phyloP scores from a whole-genome alignment of 768 basidiomycete species.

The Dacryopinax primogenitus region DNA sequence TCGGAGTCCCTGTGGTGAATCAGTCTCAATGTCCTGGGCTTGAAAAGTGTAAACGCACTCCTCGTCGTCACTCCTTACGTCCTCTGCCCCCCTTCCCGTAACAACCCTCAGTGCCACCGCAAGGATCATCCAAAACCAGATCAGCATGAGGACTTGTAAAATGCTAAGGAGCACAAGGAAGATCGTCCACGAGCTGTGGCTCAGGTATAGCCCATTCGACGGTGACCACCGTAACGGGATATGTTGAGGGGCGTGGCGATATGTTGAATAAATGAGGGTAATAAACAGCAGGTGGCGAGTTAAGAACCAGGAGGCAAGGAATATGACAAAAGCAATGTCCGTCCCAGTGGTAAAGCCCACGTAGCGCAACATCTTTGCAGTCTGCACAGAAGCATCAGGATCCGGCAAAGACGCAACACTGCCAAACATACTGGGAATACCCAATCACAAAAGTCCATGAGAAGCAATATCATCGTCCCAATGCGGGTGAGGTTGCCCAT shows the following conservation, averaged over 20 bases:
- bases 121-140: slow-evolving; percentile 83
- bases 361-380: slow-evolving; percentile 91
- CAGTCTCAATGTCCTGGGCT: not conserved
- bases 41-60: slow-evolving; percentile 7
- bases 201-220: slow-evolving; percentile 44
- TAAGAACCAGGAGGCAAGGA: slow-evolving; percentile 80
- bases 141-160: slow-evolving; percentile 37
- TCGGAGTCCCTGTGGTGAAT: not conserved
- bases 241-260: slow-evolving; percentile 38
- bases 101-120: slow-evolving; percentile 73
- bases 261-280: slow-evolving; percentile 50
- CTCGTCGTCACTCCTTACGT: slow-evolving; percentile 77
- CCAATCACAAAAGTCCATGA: slow-evolving; percentile 94
- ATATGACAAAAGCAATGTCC: slow-evolving; percentile 64
- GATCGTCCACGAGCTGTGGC: slow-evolving; percentile 29
- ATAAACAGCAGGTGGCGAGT: slow-evolving; percentile 78
- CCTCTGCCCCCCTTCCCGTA: slow-evolving; percentile 61
- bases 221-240: slow-evolving; percentile 50
- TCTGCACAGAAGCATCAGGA: slow-evolving; percentile 29
- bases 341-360: slow-evolving; percentile 45
- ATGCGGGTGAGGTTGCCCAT: slow-evolving; percentile 72
- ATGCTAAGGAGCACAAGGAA: slow-evolving; percentile 35
- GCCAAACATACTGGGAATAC: slow-evolving; percentile 61
- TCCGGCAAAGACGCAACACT: not conserved
- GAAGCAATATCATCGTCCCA: slow-evolving; percentile 75